phyloP scores from a whole-genome alignment of 177 flowering plant species.

The Vitis hybrid region DNA sequence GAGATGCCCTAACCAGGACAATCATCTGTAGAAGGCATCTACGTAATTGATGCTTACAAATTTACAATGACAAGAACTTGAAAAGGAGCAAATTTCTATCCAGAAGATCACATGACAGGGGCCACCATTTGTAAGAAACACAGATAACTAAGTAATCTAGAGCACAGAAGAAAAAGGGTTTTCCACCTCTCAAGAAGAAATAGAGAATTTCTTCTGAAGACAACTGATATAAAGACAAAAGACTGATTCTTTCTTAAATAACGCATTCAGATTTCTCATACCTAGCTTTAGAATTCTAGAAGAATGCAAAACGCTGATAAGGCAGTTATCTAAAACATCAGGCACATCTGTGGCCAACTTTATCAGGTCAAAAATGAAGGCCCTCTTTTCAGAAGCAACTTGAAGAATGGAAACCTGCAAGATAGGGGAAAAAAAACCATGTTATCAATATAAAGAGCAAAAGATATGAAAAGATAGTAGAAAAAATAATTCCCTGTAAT shows the following conservation, averaged over 20 bases:
- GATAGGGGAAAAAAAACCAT: constrained; percentile 6
- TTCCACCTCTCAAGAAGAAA: not conserved
- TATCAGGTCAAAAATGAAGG: constrained; percentile 81
- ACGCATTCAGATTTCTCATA: constrained; percentile 27
- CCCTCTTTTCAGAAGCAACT: constrained; percentile 79
- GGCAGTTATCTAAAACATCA: constrained; percentile 53
- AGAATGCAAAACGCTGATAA: constrained; percentile 71
- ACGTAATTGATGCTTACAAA: no score
- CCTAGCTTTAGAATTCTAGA: constrained; percentile 85
- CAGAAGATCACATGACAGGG: no score
- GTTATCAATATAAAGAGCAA: constrained; percentile 2
- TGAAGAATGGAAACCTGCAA: constrained; percentile 96
- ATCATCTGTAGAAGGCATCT: no score
- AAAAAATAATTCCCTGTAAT: not conserved
- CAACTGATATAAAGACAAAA: not conserved
- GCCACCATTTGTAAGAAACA: no score
- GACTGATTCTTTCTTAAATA: not conserved
- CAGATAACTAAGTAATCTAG: not conserved
- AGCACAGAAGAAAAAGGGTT: not conserved
- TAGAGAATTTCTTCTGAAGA: not conserved
- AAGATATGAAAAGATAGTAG: not conserved
- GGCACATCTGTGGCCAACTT: constrained; percentile 66
- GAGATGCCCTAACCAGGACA: not conserved
- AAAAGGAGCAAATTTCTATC: no score
- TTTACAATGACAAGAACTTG: no score